phyloP scores from a whole-genome alignment of 345 rosid species.

The Eucalyptus curtisii region DNA sequence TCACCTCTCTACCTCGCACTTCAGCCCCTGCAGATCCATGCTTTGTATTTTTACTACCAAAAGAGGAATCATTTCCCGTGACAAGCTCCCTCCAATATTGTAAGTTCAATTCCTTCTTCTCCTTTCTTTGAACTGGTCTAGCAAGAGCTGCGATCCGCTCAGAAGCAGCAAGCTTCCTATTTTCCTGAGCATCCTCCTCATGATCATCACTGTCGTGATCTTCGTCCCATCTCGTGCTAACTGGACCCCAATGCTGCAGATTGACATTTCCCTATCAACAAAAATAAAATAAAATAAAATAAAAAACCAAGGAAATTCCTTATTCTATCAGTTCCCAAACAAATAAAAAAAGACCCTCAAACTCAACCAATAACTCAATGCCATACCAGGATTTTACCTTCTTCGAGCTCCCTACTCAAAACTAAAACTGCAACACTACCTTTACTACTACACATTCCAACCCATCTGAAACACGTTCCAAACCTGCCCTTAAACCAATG shows the following conservation, averaged over 20 bases:
- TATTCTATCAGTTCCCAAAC: background rate
- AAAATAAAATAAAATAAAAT: background rate
- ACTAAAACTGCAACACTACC: background rate
- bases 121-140: slow-evolving; percentile 58
- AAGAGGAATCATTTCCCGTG: slow-evolving; percentile 4
- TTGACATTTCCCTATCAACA: background rate
- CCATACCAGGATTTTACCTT: background rate
- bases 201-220: slow-evolving; percentile 1
- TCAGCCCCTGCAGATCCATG: background rate
- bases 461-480: background rate
- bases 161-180: slow-evolving; percentile 4
- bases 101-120: slow-evolving; percentile 42
- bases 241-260: slow-evolving; percentile 54
- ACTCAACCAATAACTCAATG: background rate
- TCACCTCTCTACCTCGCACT: background rate
- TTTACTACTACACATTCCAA: background rate
- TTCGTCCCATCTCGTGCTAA: background rate
- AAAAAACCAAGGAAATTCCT: background rate
- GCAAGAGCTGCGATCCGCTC: slow-evolving; percentile 42
- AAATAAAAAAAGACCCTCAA: background rate
- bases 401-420: background rate
- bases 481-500: background rate
- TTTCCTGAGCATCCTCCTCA: slow-evolving; percentile 23
- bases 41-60: background rate
- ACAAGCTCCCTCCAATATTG: slow-evolving; percentile 35